phyloP scores from a whole-genome alignment of 805 yeast species.

The Sugiyamaella qingdaonensis region DNA sequence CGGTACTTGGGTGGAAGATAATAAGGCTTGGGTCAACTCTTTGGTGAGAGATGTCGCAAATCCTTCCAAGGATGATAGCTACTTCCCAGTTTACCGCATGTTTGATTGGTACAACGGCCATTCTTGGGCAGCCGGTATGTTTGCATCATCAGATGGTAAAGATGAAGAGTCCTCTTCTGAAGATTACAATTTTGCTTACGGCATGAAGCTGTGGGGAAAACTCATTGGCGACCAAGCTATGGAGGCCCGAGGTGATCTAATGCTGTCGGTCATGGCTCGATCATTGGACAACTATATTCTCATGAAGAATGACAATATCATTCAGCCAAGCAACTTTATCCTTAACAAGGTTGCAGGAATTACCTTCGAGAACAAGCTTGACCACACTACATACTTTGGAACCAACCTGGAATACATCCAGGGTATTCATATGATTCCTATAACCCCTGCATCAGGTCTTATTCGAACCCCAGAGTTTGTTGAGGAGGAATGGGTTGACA shows the following conservation, averaged over 20 bases:
- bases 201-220: constrained; percentile 67
- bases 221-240: constrained; percentile 51
- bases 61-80: constrained; percentile 46
- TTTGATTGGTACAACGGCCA: constrained; percentile 77
- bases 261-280: constrained; percentile 52
- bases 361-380: constrained; percentile 69
- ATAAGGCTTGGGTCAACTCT: constrained; percentile 56
- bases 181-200: constrained; percentile 70
- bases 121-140: constrained; percentile 74
- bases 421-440: constrained; percentile 78
- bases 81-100: constrained; percentile 63
- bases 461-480: constrained; percentile 50
- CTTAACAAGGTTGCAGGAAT: constrained; percentile 73
- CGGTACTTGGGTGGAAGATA: constrained; percentile 46
- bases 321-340: constrained; percentile 51
- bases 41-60: constrained; percentile 67
- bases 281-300: constrained; percentile 55
- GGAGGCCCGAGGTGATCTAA: constrained; percentile 56
- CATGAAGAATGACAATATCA: constrained; percentile 45
- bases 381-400: constrained; percentile 73
- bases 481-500: constrained; percentile 55
- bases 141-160: constrained; percentile 61
- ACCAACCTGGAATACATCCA: constrained; percentile 61
- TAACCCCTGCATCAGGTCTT: constrained; percentile 57
- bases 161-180: constrained; percentile 72